Conservation (phyloP, 2,329 filamentous ascomycete genomes). For the Alternaria burnsii region DNA sequence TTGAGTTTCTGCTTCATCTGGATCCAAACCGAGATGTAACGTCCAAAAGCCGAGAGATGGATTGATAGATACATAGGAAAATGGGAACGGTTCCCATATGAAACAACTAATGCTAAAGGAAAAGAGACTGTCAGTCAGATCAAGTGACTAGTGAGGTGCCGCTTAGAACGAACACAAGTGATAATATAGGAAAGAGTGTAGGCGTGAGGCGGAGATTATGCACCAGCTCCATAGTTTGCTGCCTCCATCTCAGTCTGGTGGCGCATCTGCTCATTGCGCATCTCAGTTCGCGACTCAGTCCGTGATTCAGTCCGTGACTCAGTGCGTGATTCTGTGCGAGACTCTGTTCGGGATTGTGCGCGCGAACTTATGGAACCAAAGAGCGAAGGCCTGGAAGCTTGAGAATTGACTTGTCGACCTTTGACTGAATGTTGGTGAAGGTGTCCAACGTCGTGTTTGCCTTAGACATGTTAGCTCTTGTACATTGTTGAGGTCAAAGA, state of each 20-base stretch:
- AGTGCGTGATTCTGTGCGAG: slow-evolving; percentile 27
- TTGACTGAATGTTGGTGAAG: slow-evolving; percentile 48
- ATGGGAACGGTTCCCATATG: slow-evolving; percentile 23
- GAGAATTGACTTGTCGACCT: slow-evolving; percentile 39
- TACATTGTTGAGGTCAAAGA: slow-evolving; percentile 8
- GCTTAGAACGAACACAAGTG: slow-evolving; percentile 7
- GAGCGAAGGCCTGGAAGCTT: slow-evolving; percentile 38
- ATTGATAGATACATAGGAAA: slow-evolving; percentile 48
- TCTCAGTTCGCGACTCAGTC: slow-evolving; percentile 29
- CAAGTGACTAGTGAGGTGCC: slow-evolving; percentile 30
- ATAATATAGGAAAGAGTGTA: slow-evolving; percentile 17
- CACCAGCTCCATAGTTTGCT: slow-evolving; percentile 38
- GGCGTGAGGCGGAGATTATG: slow-evolving; percentile 27
- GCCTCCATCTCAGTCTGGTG: slow-evolving; percentile 39
- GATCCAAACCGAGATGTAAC: slow-evolving; percentile 39
- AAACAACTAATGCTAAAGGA: slow-evolving; percentile 36
- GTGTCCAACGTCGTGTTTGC: slow-evolving; percentile 62
- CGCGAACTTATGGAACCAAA: slow-evolving; percentile 47
- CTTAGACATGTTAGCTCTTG: slow-evolving; percentile 34
- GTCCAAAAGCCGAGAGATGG: slow-evolving; percentile 37
- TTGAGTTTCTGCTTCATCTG: slow-evolving; percentile 29
- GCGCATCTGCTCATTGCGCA: slow-evolving; percentile 35
- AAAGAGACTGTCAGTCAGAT: slow-evolving; percentile 44
- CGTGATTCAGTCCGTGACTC: slow-evolving; percentile 40
- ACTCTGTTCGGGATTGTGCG: slow-evolving; percentile 40